Conservation (phyloP, 352 stramenopile species). For the Peronospora belbahrii region DNA sequence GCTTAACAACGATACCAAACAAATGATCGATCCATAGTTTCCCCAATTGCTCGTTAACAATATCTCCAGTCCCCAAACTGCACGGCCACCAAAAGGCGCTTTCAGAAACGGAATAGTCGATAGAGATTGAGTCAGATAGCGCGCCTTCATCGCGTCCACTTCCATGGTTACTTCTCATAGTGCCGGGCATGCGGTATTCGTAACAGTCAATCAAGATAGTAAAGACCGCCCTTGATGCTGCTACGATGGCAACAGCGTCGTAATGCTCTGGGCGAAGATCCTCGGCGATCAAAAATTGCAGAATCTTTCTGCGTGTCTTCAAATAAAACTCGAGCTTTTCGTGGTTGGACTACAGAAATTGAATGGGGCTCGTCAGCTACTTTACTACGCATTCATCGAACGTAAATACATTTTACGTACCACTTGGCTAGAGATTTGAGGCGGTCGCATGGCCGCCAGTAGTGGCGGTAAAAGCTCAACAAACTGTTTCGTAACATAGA, state of each 20-base stretch:
- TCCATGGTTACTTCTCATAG: slow-evolving; percentile 7
- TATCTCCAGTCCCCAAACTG: slow-evolving; percentile 14
- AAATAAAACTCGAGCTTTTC: slow-evolving; percentile 57
- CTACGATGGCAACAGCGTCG: slow-evolving; percentile 38
- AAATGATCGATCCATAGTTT: slow-evolving; percentile 68
- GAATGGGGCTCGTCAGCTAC: background rate
- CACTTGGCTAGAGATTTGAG: slow-evolving; percentile 36
- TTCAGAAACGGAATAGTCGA: slow-evolving; percentile 69
- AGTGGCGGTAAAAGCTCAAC: slow-evolving; percentile 63
- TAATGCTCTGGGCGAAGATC: slow-evolving; percentile 42
- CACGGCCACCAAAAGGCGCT: slow-evolving; percentile 81
- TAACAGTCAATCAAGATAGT: slow-evolving; percentile 76
- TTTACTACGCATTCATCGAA: background rate
- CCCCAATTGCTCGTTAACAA: slow-evolving; percentile 22
- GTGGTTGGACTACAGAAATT: slow-evolving; percentile 30
- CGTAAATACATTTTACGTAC: slow-evolving; percentile 9
- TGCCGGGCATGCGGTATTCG: slow-evolving; percentile 37
- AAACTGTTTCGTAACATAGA: slow-evolving; percentile 77
- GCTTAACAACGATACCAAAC: slow-evolving; percentile 56
- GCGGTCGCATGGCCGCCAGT: slow-evolving; percentile 58
- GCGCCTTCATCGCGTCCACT: slow-evolving; percentile 53
- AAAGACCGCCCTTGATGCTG: slow-evolving; percentile 49
- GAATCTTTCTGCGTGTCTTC: slow-evolving; percentile 37
- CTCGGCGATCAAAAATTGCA: slow-evolving; percentile 53
- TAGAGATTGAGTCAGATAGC: slow-evolving; percentile 55